Evolutionary conservation across 495 filamentous ascomycete species (phyloP).

Genomic region (Penicillium canescens): DNA sequence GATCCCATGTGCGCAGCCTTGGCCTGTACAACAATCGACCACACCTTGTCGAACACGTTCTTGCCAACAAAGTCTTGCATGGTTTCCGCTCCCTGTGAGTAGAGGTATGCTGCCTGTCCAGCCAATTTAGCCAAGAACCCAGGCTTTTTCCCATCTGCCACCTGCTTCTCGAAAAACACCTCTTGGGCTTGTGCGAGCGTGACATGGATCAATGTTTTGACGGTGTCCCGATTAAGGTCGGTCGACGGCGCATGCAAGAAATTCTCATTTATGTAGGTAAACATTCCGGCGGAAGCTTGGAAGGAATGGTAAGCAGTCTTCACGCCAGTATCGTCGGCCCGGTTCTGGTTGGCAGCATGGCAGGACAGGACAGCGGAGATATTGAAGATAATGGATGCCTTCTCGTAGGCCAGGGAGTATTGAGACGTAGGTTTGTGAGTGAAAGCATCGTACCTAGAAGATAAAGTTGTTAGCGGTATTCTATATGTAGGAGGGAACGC

Average conservation of each 20-base stretch:
- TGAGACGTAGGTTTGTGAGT: conserved; percentile 95
- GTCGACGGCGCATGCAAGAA: conserved; percentile 96
- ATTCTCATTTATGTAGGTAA: conserved; percentile 99
- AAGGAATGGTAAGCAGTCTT: conserved; percentile 98
- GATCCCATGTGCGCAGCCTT: conserved; percentile 86
- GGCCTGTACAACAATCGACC: conserved; percentile 80
- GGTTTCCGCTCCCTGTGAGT: conserved; percentile 82
- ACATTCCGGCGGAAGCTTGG: conserved; percentile 98
- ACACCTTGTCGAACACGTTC: conserved; percentile 94
- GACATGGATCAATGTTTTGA: conserved; percentile 89
- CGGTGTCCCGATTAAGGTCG: conserved; percentile 89
- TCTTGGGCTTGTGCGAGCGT: conserved; percentile 96
- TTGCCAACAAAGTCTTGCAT: conserved; percentile 90
- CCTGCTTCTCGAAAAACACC: conserved; percentile 95
- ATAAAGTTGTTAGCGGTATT: background rate
- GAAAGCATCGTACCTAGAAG: conserved; percentile 93
- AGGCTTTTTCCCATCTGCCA: conserved; percentile 88
- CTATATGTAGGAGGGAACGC: conserved; percentile 7
- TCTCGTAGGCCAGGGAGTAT: conserved; percentile 95
- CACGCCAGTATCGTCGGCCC: conserved; percentile 86
- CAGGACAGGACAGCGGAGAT: conserved; percentile 96
- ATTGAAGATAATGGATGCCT: conserved; percentile 99
- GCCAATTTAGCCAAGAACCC: conserved; percentile 91
- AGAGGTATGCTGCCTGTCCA: conserved; percentile 85
- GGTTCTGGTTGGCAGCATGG: conserved; percentile 90